phyloP scores from a whole-genome alignment of 2,329 filamentous ascomycete species.

The Cyanodermella asteris region DNA sequence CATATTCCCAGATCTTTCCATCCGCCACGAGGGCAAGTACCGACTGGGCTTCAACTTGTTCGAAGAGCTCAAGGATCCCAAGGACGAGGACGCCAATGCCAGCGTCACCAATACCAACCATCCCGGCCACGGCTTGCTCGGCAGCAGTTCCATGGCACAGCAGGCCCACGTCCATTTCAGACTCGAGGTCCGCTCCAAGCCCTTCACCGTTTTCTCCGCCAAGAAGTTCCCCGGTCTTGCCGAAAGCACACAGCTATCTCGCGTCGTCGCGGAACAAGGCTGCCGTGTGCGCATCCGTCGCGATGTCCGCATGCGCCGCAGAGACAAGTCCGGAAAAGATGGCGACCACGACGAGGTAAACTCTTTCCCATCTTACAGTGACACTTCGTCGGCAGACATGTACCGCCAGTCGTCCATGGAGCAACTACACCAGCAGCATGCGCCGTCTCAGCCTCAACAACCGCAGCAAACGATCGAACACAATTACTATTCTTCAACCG shows the following conservation, averaged over 20 bases:
- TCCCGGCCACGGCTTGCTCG: slow-evolving; percentile 12
- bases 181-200: slow-evolving; percentile 69
- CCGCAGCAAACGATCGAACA: too few species aligned
- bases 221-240: slow-evolving; percentile 95
- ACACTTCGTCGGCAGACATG: too few species aligned
- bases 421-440: slow-evolving; percentile 9
- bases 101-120: slow-evolving; percentile 19
- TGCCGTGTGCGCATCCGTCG: slow-evolving; percentile 89
- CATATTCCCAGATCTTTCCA: slow-evolving; percentile 89
- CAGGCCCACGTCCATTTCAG: slow-evolving; percentile 54
- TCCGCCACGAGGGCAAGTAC: slow-evolving; percentile 86
- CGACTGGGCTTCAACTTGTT: slow-evolving; percentile 81
- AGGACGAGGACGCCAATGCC: slow-evolving; percentile 46
- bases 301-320: slow-evolving; percentile 77
- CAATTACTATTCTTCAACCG: too few species aligned
- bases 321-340: slow-evolving; percentile 47
- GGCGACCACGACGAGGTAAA: slow-evolving; percentile 47
- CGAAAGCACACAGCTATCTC: slow-evolving; percentile 72
- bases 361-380: too few species aligned
- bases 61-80: slow-evolving; percentile 72
- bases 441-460: too few species aligned
- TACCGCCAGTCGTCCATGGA: slow-evolving; percentile 16
- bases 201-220: slow-evolving; percentile 80
- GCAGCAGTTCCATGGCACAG: slow-evolving; percentile 19
- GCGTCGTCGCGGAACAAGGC: slow-evolving; percentile 84